A percentile compares a stretch with the other conserved stretches of the same genome.
These are phyloP conservation scores for Venturia effusa DNA, from an alignment of 2,329 filamentous ascomycete genomes.

Conservation along the genomic window DNA sequence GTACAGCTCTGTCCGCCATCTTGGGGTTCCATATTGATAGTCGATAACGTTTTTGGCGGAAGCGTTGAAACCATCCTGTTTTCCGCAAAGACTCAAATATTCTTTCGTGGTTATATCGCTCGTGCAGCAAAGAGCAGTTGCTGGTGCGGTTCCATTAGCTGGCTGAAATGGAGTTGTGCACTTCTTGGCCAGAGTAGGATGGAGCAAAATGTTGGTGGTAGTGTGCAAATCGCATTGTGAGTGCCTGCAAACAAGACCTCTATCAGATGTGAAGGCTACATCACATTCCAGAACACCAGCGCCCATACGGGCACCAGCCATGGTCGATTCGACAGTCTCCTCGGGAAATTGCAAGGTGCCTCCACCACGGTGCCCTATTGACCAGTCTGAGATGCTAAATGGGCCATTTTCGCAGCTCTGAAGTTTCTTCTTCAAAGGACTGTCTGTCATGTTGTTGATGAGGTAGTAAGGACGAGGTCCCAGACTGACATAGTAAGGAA, in stretches of 20 bases:
- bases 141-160: slow-evolving; percentile 25
- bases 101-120: slow-evolving; percentile 58
- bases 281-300: slow-evolving; percentile 29
- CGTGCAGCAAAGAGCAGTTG: slow-evolving; percentile 58
- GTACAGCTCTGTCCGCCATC: slow-evolving; percentile 57
- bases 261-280: slow-evolving; percentile 27
- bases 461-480: slow-evolving; percentile 27
- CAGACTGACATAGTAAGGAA: slow-evolving; percentile 13
- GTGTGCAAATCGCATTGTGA: slow-evolving; percentile 28
- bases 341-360: slow-evolving; percentile 26
- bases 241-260: slow-evolving; percentile 28
- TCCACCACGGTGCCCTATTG: slow-evolving; percentile 26
- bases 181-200: slow-evolving; percentile 23
- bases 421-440: slow-evolving; percentile 26
- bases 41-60: slow-evolving; percentile 46
- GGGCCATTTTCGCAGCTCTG: slow-evolving; percentile 26
- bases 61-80: slow-evolving; percentile 53
- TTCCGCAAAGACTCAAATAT: slow-evolving; percentile 57
- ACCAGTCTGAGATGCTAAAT: slow-evolving; percentile 24
- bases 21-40: slow-evolving; percentile 48
- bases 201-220: slow-evolving; percentile 26
- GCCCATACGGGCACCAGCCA: slow-evolving; percentile 24
- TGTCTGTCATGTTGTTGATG: slow-evolving; percentile 27
- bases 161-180: slow-evolving; percentile 27
- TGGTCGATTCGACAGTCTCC: slow-evolving; percentile 22